Evolutionary conservation across 176 grass and related monocot species (phyloP), one percentile per base, ranked within the genome.

Genomic region (Eleusine indica): DNA sequence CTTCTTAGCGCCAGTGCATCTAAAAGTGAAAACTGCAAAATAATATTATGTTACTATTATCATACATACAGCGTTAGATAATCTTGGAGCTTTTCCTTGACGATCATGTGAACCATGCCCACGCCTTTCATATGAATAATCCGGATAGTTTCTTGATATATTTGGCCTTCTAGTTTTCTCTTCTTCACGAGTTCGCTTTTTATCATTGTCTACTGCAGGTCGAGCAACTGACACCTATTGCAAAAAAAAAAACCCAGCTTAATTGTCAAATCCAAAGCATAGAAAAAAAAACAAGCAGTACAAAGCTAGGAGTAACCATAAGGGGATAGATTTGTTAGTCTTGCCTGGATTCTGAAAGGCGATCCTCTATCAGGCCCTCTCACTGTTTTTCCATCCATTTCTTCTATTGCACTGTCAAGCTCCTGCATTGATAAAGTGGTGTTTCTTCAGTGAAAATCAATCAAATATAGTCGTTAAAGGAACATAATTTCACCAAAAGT

Each of bases 141-240:
- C 85, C 75, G 56, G 38, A 58, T 35, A 53, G 64, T 90, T 78
- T 79, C 74, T 85, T 69, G 91, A 75, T 41, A 43, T 66, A 77
- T 68, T 71, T 80, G 80, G 65, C 72, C 52, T 71, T 74, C 86
- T 86, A 57, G 63, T 84, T 79, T 90, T 88, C 53, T 82, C 76
- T 70, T 97, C 87, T 75, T 94, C 85, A 76, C 47, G 87, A 68
- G 71, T 71, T 66, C 91, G 80, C 68, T 94, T 94, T 72, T 78
- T 88, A 37, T 90, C 82, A 30, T 88, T 94, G 64, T 90, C 87
- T 39, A 62, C 70, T 38, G 11, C 86, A 81, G 94, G 91, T 57
- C 85, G 90, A 89, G 94, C 94, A 88, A 97, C 89, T 82, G 94
- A 85, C 41, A 97, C 94, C 94, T 97, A 84, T 74, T 79, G 87